Base-by-base conservation (phyloP, 2,329 filamentous ascomycete species). In the Hypoxylon sp. region DNA sequence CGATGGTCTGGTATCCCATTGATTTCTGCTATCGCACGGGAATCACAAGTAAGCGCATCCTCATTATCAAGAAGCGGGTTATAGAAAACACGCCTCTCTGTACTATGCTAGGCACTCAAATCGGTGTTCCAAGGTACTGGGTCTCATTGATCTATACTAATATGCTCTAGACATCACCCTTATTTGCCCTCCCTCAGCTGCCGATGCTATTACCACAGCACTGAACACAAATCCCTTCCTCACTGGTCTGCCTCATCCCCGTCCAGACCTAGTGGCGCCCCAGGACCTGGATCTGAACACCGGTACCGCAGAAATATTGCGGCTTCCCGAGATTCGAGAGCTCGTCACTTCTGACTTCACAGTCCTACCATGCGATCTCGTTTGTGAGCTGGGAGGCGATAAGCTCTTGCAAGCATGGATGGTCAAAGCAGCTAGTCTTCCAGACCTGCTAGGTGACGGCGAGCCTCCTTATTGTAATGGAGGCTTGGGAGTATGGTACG, bases 391-490 rank as follows among this genome's bases (percentile, higher is more conserved):
- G 14, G 91, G 92, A 2, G 95, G 94, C 11, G 92, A 94, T 74
- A 89, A 91, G 69, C 85, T 98, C 22, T 82, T 97, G 2, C 94
- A 98, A 79, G 90, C 95, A 67, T 99, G 96, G 94, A 95, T 98
- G 91, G 89, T 95, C 31, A 90, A 92, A 73, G 89, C 94, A 55
- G 91, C 89, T 14, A 92, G 91, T 40, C 84, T 95, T 79, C 87
- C 81, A 73, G 89, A 83, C 81, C 84, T 86, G 13, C 85, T 91
- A 2, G 88, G 80, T n/a, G 81, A 81, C 6, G 81, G 78, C 1
- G 74, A 78, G 13, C 78, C 79, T 48, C 77, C 77, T 57, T 76
- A 77, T 27, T 85, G 89, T 69, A 92, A 92, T 80, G 94, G 95
- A 46, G 96, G 94, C 1, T 83, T 98, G 40, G 91, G 92, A 5